These are phyloP conservation scores for Sapria himalayana DNA, from an alignment of 345 rosid species.

Conservation along the genomic window DNA sequence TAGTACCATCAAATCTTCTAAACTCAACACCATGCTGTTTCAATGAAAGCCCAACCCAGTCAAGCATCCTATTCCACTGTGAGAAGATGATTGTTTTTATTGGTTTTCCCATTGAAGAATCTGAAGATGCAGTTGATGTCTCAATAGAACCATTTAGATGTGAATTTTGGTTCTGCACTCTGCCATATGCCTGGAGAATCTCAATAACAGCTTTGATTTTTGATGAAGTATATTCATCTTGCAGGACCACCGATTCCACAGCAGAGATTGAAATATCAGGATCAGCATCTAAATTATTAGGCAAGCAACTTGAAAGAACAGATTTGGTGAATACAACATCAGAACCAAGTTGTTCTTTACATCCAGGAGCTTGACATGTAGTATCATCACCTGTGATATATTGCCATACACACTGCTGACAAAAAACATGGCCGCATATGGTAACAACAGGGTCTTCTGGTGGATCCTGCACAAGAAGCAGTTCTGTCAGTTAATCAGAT, in stretches of 20 bases:
- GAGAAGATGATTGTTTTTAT: conserved; percentile 70
- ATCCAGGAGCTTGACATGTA: conserved; percentile 44
- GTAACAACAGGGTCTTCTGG: conserved; percentile 81
- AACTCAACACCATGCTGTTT: conserved; percentile 24
- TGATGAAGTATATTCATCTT: conserved; percentile 43
- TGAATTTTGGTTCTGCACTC: conserved; percentile 14
- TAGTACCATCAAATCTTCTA: conserved; percentile 86
- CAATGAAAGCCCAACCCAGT: conserved; percentile 48
- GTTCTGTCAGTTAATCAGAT: too few relatives aligned
- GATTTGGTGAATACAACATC: conserved; percentile 64
- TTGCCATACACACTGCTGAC: conserved; percentile 72
- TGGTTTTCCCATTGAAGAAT: conserved; percentile 20
- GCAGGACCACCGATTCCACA: conserved; percentile 21
- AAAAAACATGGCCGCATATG: conserved; percentile 75
- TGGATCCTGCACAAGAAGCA: conserved; percentile 64
- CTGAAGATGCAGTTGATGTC: conserved; percentile 18
- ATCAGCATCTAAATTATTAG: conserved; percentile 22
- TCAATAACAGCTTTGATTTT: conserved; percentile 59
- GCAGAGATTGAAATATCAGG: conserved; percentile 14
- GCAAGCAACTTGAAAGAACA: conserved; percentile 33
- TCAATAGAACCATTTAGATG: conserved; percentile 14
- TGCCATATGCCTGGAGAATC: conserved; percentile 32
- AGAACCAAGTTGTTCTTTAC: conserved; percentile 48
- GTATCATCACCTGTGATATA: conserved; percentile 64
- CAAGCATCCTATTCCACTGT: conserved; percentile 90